phyloP scores from a whole-genome alignment of 2,329 filamentous ascomycete species.

The Trichophyton schoenleinii region DNA sequence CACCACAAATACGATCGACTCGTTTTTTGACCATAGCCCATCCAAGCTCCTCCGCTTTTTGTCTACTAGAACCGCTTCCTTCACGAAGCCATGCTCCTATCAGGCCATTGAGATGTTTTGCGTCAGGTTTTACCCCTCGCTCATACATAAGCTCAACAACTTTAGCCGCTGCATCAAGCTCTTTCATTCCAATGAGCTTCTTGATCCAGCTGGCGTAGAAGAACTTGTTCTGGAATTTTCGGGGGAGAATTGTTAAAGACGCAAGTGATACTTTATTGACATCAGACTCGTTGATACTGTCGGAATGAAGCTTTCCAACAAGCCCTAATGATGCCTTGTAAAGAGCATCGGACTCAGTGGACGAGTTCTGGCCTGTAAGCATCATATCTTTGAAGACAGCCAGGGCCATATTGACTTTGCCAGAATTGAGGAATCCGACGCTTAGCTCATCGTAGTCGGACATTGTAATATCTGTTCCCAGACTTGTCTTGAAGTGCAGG shows the following conservation, averaged over 20 bases:
- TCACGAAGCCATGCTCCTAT: conserved; percentile 65
- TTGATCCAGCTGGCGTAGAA: conserved; percentile 86
- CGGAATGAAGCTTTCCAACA: conserved; percentile 30
- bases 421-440: conserved; percentile 55
- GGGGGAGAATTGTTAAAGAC: conserved; percentile 41
- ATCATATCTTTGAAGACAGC: conserved; percentile 85
- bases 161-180: conserved; percentile 56
- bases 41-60: conserved; percentile 54
- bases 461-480: conserved; percentile 52
- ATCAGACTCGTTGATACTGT: conserved; percentile 30
- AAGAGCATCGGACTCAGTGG: conserved; percentile 34
- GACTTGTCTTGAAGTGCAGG: conserved; percentile 47
- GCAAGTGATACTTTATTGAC: conserved; percentile 39
- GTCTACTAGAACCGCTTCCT: conserved; percentile 41
- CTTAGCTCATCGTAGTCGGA: conserved; percentile 66
- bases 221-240: conserved; percentile 54
- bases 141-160: conserved; percentile 66
- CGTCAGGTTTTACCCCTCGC: conserved; percentile 53
- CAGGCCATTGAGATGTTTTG: conserved; percentile 69
- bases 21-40: conserved; percentile 66
- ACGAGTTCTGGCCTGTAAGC: conserved; percentile 42
- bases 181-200: conserved; percentile 59
- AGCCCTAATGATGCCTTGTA: conserved; percentile 31
- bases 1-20: conserved; percentile 46
- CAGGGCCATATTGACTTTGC: conserved; percentile 54